These are phyloP conservation scores for Gaertneriomyces semiglobifer DNA, from an alignment of 192 early-diverging fungal species.

Conservation along the genomic window DNA sequence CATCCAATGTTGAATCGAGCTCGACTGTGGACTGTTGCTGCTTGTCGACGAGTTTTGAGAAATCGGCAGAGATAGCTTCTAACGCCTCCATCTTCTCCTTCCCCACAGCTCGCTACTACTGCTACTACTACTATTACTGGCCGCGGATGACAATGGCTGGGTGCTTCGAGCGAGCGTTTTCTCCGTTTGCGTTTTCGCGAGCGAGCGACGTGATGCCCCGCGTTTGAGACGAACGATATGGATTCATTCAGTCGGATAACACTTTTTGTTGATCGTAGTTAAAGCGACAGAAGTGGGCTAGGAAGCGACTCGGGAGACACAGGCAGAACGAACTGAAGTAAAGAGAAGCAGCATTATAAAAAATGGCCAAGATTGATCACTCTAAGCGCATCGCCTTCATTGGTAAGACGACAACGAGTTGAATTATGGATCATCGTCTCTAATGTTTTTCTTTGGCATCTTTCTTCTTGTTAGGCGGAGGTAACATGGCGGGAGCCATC, in stretches of 20 bases:
- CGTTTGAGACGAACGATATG: too few species aligned
- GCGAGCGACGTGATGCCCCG: too few species aligned
- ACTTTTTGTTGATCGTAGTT: too few species aligned
- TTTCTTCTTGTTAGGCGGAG: slow-evolving; percentile 63
- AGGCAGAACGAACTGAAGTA: too few species aligned
- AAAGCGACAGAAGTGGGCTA: too few species aligned
- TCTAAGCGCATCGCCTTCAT: slow-evolving; percentile 35
- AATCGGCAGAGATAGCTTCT: slow-evolving; percentile 17
- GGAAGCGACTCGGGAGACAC: too few species aligned
- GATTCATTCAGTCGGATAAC: too few species aligned
- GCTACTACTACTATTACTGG: too few species aligned
- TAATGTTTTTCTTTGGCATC: neutral
- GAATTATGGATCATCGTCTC: neutral
- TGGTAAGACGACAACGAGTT: slow-evolving; percentile 3
- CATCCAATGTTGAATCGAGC: slow-evolving; percentile 2
- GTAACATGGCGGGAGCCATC: slow-evolving; percentile 94
- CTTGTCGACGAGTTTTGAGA: slow-evolving; percentile 15
- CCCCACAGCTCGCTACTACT: neutral
- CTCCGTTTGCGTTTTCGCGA: too few species aligned
- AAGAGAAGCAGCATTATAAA: too few species aligned
- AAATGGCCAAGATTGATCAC: slow-evolving; percentile 13
- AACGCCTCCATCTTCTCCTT: slow-evolving; percentile 15
- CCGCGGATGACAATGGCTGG: too few species aligned
- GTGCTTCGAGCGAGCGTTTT: too few species aligned
- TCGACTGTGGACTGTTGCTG: slow-evolving; percentile 14